Base-by-base conservation (phyloP, 805 yeast species). In the Candida vaughaniae region DNA sequence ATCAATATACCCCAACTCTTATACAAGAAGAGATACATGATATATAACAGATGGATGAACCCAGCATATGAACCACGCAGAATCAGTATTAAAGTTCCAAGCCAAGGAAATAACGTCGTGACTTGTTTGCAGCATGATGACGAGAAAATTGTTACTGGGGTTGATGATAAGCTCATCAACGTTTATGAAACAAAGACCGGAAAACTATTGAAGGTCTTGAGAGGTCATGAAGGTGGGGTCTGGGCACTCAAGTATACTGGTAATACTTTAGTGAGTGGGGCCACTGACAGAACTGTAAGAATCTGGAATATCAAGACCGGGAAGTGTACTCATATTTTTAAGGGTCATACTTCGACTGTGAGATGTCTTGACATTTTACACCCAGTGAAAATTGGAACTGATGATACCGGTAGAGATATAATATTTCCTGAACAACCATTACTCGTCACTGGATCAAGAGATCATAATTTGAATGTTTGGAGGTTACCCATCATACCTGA, bases 171-270 rank as follows among this genome's bases (percentile, higher is more conserved):
- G 44, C 75, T 78, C 55, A 86, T 93, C 43, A 81, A 86, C 45
- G 80, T 93, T 6, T 88, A 86, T 60, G 82, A 83, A 46, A 80
- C 96, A 1, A 66, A 71, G 20, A 78, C 85, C 1, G 97, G 97
- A 4, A 64, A 66, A 28, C 67, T 82, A 35, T 52, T 80, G 6
- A 67, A 74, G 28, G 79, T 80, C 5, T 69, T 93, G 29, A 69
- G 73, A 29, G 97, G 96, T 6, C 99, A 93, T 55, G 95, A 85
- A 37, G 99, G 99, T 30, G 99, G 99, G 26, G 99, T 93, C 4
- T 93, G 99, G 99, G 98, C 99, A 1, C 71, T 93, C 56, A 88
- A 91, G 60, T 90, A 89, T 55, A 71, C 77, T 37, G 89, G 86
- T 16, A 79, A 82, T 51, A 87, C 89, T 6, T 69, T 93, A 30